Percentiles rank a stretch among this genome's conserved stretches.
These are phyloP conservation scores for Erysimum cheiri DNA, from an alignment of 441 rosid species.

Conservation along the genomic window DNA sequence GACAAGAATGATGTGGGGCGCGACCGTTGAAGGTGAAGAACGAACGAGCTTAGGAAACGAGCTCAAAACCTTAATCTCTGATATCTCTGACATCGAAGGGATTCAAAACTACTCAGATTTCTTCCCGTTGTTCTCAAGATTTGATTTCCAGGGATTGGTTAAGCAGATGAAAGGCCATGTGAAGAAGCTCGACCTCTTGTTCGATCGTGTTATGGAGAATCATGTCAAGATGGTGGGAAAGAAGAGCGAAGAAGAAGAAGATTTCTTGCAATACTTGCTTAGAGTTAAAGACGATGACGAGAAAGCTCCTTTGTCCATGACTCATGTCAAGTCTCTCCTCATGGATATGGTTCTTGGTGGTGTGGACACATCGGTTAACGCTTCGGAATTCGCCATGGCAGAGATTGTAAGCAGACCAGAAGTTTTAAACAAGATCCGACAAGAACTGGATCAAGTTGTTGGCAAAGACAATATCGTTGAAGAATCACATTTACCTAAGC, in stretches of 20 bases:
- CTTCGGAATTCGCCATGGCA: constrained; percentile 57
- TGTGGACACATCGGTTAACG: constrained; percentile 56
- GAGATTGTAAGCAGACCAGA: constrained; percentile 52
- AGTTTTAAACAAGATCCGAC: constrained; percentile 41
- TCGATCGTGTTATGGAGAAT: constrained; percentile 49
- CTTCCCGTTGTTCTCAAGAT: constrained; percentile 55
- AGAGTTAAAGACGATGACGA: constrained; percentile 49
- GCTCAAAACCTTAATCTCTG: constrained; percentile 41
- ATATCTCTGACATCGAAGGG: constrained; percentile 46
- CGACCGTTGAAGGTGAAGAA: constrained; percentile 47
- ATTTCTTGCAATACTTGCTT: constrained; percentile 61
- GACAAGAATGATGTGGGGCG: constrained; percentile 55
- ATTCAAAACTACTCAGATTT: constrained; percentile 65
- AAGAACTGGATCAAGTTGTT: constrained; percentile 54
- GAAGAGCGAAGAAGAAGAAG: constrained; percentile 39
- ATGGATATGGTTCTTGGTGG: constrained; percentile 61
- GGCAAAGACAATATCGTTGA: constrained; percentile 50
- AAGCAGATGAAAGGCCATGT: constrained; percentile 41
- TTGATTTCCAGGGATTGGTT: constrained; percentile 61
- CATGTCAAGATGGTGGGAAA: constrained; percentile 25
- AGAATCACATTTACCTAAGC: constrained; percentile 52
- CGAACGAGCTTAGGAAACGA: constrained; percentile 36
- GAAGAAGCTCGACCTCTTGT: constrained; percentile 40
- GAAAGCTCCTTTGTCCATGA: constrained; percentile 40
- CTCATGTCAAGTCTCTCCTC: constrained; percentile 45